These are phyloP conservation scores for Beauveria scarabaeidicola DNA, from an alignment of 2,329 filamentous ascomycete genomes.

Conservation along the genomic window DNA sequence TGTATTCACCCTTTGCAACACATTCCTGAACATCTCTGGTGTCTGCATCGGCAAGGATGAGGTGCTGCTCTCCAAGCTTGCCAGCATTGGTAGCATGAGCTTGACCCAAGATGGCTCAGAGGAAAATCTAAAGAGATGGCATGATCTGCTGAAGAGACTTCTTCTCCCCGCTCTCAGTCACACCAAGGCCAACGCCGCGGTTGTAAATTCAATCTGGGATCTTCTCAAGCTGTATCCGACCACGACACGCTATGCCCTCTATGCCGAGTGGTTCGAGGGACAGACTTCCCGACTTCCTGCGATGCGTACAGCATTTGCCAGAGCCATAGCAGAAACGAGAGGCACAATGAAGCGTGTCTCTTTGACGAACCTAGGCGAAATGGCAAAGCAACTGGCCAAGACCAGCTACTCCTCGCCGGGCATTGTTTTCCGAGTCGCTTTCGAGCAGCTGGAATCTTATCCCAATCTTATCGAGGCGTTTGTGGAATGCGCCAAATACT, in stretches of 20 bases:
- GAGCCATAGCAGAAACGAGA: conserved; percentile 69
- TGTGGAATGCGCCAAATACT: conserved; percentile 89
- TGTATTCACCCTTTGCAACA: conserved; percentile 76
- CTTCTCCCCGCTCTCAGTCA: conserved; percentile 85
- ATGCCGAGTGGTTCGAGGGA: conserved; percentile 86
- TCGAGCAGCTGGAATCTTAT: conserved; percentile 88
- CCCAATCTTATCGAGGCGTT: conserved; percentile 91
- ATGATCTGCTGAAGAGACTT: conserved; percentile 71
- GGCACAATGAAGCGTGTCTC: conserved; percentile 84
- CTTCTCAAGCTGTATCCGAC: conserved; percentile 72
- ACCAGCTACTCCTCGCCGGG: conserved; percentile 87
- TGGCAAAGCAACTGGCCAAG: conserved; percentile 84
- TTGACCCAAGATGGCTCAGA: conserved; percentile 61
- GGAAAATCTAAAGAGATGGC: conserved; percentile 69
- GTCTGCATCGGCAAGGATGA: conserved; percentile 84
- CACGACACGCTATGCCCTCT: conserved; percentile 73
- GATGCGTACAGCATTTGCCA: conserved; percentile 69
- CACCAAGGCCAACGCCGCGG: conserved; percentile 72
- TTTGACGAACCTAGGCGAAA: conserved; percentile 74
- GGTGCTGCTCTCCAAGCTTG: conserved; percentile 67
- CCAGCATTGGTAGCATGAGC: conserved; percentile 75
- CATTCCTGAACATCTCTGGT: conserved; percentile 76
- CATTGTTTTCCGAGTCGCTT: conserved; percentile 79
- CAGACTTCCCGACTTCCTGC: conserved; percentile 67
- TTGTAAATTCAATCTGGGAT: conserved; percentile 79